A percentile compares a stretch with the other conserved stretches of the same genome.
Conservation (phyloP, 2,329 filamentous ascomycete species). For the Tolypocladium inflatum region DNA sequence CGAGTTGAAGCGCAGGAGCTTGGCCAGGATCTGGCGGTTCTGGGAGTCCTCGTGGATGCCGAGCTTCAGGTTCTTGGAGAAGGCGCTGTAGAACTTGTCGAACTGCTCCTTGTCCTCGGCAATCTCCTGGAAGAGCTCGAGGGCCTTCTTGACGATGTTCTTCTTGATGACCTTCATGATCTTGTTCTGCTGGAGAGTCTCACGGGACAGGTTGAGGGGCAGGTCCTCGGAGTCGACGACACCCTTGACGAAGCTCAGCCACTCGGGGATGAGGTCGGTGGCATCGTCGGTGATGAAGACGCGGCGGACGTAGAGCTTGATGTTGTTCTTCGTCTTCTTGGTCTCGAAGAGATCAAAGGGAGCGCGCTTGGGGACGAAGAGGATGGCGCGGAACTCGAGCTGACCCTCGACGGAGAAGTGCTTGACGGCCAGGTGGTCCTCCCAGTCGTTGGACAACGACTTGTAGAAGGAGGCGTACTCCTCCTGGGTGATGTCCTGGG, state of each 20-base stretch:
- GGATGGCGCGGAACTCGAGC: constrained; percentile 99
- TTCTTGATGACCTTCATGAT: constrained; percentile 99
- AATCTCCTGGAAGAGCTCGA: constrained; percentile 99
- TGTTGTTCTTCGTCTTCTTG: constrained; percentile 99
- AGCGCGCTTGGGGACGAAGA: constrained; percentile 98
- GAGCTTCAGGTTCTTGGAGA: constrained; percentile 99
- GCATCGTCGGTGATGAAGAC: constrained; percentile 99
- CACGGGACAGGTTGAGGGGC: constrained; percentile 97
- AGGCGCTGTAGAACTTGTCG: constrained; percentile 99
- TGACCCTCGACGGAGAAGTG: constrained; percentile 99
- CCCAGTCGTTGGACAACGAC: constrained; percentile 99
- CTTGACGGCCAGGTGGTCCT: constrained; percentile 99
- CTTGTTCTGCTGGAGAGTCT: constrained; percentile 99
- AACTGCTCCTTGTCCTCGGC: constrained; percentile 99
- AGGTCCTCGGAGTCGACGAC: constrained; percentile 99
- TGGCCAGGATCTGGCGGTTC: constrained; percentile 87
- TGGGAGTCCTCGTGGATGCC: constrained; percentile 99
- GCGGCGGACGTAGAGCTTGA: constrained; percentile 99
- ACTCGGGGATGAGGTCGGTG: constrained; percentile 97
- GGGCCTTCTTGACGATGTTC: constrained; percentile 99
- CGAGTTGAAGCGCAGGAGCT: constrained; percentile 97
- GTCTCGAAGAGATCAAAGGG: constrained; percentile 99
- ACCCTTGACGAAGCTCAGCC: constrained; percentile 99
- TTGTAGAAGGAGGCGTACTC: constrained; percentile 99
- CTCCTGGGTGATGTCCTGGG: constrained; percentile 86